These are phyloP conservation scores for Lathyrus tuberosus DNA, from an alignment of 306 rosid genomes.

Conservation along the genomic window DNA sequence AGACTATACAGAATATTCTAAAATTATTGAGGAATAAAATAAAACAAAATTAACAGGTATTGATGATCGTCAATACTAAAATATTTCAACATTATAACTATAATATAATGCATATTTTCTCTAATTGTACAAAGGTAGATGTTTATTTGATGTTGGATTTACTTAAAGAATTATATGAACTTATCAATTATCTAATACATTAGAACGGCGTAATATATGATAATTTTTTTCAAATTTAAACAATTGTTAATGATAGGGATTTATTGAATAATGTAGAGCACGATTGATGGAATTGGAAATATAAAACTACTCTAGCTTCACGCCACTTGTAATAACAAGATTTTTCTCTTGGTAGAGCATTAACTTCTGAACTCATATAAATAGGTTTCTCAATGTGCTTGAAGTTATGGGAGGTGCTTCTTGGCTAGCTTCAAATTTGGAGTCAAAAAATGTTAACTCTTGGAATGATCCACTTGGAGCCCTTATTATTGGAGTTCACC, in stretches of 20 bases:
- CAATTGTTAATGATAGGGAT: conserved; percentile 10
- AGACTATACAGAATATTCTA: no score
- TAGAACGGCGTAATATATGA: conserved; percentile 4
- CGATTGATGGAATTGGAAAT: conserved; percentile 30
- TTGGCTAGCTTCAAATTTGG: conserved; percentile 75
- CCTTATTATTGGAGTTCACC: conserved; percentile 77
- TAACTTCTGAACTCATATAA: conserved; percentile 40
- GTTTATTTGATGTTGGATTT: conserved; percentile 29
- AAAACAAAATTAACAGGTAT: no score
- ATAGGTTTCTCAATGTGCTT: conserved; percentile 79
- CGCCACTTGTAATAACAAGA: conserved; percentile 27
- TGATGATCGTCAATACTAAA: no score
- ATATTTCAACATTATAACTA: background rate
- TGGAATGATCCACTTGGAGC: conserved; percentile 90
- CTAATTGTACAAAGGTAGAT: conserved; percentile 16
- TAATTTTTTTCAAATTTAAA: conserved; percentile 22
- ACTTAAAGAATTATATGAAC: conserved; percentile 20
- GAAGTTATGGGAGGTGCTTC: conserved; percentile 76
- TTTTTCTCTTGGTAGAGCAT: conserved; percentile 13
- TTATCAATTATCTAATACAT: conserved; percentile 20
- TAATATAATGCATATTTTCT: conserved; percentile 30
- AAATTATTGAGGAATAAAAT: no score
- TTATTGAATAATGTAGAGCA: conserved; percentile 7
- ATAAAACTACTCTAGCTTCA: conserved; percentile 27
- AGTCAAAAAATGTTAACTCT: conserved; percentile 60